Evolutionary conservation across 2,329 filamentous ascomycete species (phyloP).

Genomic region (Diplodia sapinea): DNA sequence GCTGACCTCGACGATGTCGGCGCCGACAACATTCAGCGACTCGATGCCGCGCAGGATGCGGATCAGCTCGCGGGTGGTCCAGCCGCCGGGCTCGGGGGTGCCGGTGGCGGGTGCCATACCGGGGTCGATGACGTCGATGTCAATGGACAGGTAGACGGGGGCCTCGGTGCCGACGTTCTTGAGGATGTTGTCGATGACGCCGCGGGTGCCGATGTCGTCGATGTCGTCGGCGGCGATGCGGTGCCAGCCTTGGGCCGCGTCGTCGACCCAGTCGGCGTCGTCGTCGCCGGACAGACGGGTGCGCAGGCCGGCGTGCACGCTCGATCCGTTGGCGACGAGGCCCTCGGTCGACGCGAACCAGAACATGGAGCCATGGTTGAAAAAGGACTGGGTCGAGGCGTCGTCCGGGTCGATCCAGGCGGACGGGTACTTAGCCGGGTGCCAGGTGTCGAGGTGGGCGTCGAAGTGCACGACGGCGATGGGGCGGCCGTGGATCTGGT

Average conservation of each 20-base stretch:
- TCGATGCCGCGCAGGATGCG: slow-evolving; percentile 82
- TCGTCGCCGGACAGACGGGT: slow-evolving; percentile 73
- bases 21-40: slow-evolving; percentile 81
- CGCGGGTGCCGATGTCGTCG: slow-evolving; percentile 76
- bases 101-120: slow-evolving; percentile 78
- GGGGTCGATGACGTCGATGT: slow-evolving; percentile 82
- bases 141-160: slow-evolving; percentile 80
- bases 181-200: slow-evolving; percentile 74
- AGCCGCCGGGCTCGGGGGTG: slow-evolving; percentile 88
- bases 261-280: slow-evolving; percentile 74
- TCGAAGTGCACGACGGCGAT: slow-evolving; percentile 60
- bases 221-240: slow-evolving; percentile 86
- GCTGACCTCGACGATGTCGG: slow-evolving; percentile 87
- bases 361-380: slow-evolving; percentile 92
- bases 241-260: slow-evolving; percentile 74
- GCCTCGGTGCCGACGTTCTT: slow-evolving; percentile 72
- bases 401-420: slow-evolving; percentile 66
- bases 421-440: slow-evolving; percentile 78
- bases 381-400: slow-evolving; percentile 69
- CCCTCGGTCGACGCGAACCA: slow-evolving; percentile 85
- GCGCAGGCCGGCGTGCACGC: slow-evolving; percentile 82
- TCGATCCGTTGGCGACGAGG: slow-evolving; percentile 73
- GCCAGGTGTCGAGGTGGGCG: slow-evolving; percentile 82
- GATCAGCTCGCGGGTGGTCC: slow-evolving; percentile 88
- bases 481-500: slow-evolving; percentile 51